Evolutionary conservation across 177 flowering plant genomes (phyloP), one percentile per base, ranked within the genome.

Genomic region (Vitis hybrid): DNA sequence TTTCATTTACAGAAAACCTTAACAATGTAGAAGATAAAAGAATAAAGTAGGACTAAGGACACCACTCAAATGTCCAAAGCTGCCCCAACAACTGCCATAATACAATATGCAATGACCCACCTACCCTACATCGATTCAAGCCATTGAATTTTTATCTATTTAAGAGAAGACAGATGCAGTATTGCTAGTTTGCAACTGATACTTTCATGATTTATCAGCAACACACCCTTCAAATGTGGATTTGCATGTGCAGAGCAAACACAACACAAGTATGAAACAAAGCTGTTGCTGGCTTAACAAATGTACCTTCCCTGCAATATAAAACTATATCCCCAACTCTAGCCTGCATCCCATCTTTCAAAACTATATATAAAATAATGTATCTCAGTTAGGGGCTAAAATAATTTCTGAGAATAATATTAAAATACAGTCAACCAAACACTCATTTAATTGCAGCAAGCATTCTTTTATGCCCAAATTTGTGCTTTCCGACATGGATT

Each of bases 241-340:
- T 53, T 68, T 65, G 79, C 76, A 77, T 69, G 79, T 76, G 79
- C 59, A 52, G 10, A 59, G 68, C 69, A 61, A 59, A 54, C 4
- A 58, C 16, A 49, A 55, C 13, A 26, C 59, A 50, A 53, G 13
- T 56, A 70, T 66, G 4, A 51, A 61, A 63, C 16, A 10, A 16
- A 61, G 11, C 50, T 18, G 66, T 34, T 5, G 9, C 50, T 7
- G n/a, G 7, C 18, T 56, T 63, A 72, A 4, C 63, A 12, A 62
- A 48, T 39, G 67, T 62, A 61, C 55, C 72, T 68, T 63, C 68
- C 52, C 11, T 13, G 4, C 61, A 68, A 26, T 73, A 68, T 67
- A 18, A 57, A 29, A 61, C 45, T 62, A 67, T 34, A 61, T 39
- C 48, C 48, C 2, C 7, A 39, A 39, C 48, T 3, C n/a, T 10